Evolutionary conservation across 371 early-diverging fungal species (phyloP).

Genomic region (Syncephalis fuscata): DNA sequence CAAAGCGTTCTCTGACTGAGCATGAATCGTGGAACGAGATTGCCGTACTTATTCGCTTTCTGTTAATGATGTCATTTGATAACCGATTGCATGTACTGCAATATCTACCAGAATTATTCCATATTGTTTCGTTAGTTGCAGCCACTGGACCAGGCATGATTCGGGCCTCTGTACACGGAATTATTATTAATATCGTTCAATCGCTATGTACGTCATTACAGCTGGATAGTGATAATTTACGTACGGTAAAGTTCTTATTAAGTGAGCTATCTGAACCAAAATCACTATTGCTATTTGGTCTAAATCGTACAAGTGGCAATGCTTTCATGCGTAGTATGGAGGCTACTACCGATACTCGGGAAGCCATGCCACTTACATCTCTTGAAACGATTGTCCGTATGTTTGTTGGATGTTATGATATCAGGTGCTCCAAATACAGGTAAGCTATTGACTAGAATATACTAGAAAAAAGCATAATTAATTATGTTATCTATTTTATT

Average conservation of each 20-base stretch:
- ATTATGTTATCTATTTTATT: not conserved
- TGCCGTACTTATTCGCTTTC: conserved; percentile 66
- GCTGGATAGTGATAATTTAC: conserved; percentile 36
- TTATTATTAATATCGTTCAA: conserved; percentile 80
- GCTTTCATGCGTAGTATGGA: conserved; percentile 49
- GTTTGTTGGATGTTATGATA: conserved; percentile 64
- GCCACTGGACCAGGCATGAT: conserved; percentile 74
- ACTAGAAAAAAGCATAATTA: not conserved
- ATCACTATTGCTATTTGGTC: conserved; percentile 62
- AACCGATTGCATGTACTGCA: conserved; percentile 56
- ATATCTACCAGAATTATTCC: conserved; percentile 76
- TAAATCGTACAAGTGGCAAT: conserved; percentile 44
- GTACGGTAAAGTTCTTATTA: conserved; percentile 35
- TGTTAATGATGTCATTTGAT: conserved; percentile 81
- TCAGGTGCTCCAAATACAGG: conserved; percentile 59
- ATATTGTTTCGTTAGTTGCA: conserved; percentile 62
- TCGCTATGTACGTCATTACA: conserved; percentile 62
- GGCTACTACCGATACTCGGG: conserved; percentile 40
- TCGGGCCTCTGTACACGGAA: conserved; percentile 78
- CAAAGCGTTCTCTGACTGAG: conserved; percentile 48
- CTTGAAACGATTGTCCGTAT: conserved; percentile 65
- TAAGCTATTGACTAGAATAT: conserved; percentile 10
- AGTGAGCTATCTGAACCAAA: conserved; percentile 62
- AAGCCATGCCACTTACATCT: conserved; percentile 48
- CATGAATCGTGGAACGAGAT: conserved; percentile 82